Evolutionary conservation across 768 basidiomycete genomes (phyloP).

Genomic region (Suillus placidus): DNA sequence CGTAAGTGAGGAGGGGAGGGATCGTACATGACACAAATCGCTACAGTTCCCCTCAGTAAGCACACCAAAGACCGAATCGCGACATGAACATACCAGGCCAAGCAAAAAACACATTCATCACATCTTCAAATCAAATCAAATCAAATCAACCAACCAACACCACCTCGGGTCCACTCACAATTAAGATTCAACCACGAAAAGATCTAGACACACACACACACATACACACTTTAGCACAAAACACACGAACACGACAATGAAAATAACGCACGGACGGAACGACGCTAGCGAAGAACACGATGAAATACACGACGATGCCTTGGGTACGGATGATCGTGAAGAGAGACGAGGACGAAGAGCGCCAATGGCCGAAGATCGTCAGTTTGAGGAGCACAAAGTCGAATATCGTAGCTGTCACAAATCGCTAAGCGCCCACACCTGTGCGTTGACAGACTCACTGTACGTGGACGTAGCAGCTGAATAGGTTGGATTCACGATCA

Average conservation of each 20-base stretch:
- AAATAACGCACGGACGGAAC: slow-evolving; percentile 4
- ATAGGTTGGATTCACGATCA: slow-evolving; percentile 4
- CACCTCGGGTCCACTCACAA: neutral
- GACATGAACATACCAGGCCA: neutral
- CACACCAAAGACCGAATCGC: neutral
- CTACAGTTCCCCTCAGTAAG: neutral
- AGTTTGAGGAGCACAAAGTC: slow-evolving; percentile 24
- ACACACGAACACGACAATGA: neutral
- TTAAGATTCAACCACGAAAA: slow-evolving; percentile 1
- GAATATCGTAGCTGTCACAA: slow-evolving; percentile 20
- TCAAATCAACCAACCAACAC: neutral
- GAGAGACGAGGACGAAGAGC: slow-evolving; percentile 13
- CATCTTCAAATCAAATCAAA: neutral
- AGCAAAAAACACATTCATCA: neutral
- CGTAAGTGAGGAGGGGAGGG: too few relatives aligned
- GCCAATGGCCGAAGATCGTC: slow-evolving; percentile 19
- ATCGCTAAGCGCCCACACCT: neutral
- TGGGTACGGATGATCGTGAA: slow-evolving; percentile 18
- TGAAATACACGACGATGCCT: slow-evolving; percentile 23
- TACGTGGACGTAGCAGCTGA: slow-evolving; percentile 16
- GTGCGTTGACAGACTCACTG: slow-evolving; percentile 17
- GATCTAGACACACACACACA: neutral
- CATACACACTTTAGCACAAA: too few relatives aligned
- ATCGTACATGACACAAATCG: neutral
- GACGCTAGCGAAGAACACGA: slow-evolving; percentile 22